Evolutionary conservation across 805 yeast genomes (phyloP), one percentile per base, ranked within the genome.

Genomic region (Saturnispora dispora): DNA sequence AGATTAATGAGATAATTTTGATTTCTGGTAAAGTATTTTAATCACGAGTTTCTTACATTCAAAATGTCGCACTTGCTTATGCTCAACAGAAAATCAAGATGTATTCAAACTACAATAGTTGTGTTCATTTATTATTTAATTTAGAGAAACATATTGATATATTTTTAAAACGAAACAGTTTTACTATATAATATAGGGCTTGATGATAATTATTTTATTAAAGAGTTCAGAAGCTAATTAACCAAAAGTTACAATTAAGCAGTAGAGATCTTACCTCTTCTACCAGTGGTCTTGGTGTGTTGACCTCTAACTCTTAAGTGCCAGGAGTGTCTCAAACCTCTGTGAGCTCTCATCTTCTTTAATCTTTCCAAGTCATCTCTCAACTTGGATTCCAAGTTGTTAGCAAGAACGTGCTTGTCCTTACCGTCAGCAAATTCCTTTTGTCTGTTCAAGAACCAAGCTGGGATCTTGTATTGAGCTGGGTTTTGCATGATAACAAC

Each of bases 281-380:
- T 89, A 76, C 97, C 95, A 70, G 99, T 93, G 75, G 99, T 91
- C 87, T 93, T 93, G 85, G 99, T 93, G 83, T 93, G 99, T 83
- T 93, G 99, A 81, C 99, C 99, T 85, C 99, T 89, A 77, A 95
- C 99, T 83, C 93, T 93, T 76, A 93, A 82, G 76, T 97, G 97
- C 98, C 97, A 93, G 91, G 84, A 90, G 83, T 93, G 99, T 85
- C 99, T 89, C 78, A 93, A 85, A 91, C 99, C 99, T 80, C 98
- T 84, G 93, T 93, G 99, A 72, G 98, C 81, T 85, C 99, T 95
- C 86, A 95, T 93, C 82, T 93, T 93, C 96, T 95, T 95, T 78
- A 93, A 83, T 85, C 98, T 91, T 83, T 93, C 99, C 76, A 93
- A 82, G 74, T 93, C 99, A 74, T 93, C 99, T 88, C 99, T 93